Base-by-base conservation (phyloP, 257 asterid species). In the Solanum tarijense region DNA sequence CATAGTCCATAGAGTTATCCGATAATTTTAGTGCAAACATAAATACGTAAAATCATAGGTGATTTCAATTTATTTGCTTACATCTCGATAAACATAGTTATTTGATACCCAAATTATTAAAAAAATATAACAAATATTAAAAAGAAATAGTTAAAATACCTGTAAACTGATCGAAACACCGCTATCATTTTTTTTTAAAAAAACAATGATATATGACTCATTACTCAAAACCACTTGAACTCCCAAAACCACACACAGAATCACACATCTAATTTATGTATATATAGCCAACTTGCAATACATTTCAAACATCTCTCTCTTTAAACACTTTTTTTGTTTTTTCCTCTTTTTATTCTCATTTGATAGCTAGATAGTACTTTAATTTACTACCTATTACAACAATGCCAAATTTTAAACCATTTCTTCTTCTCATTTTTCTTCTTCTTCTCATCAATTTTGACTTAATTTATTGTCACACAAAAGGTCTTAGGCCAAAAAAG, bases 401-500 rank as follows among this genome's bases (percentile, higher is more conserved):
- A 58, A 91, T 89, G 93, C 48, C 92, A 86, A 88, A 76, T 60
- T 52, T 46, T 18, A 88, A 79, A 60, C 91, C 65, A n/a, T 21
- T 89, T 87, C 10, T 89, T 85, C 66, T 87, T 85, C 68, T 91
- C 32, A 12, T 92, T 58, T 3, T 58, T 73, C 91, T 92, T 74
- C 86, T 74, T 9, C 55, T 74, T 6, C 8, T 93, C 48, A 34
- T 86, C 13, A 87, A 72, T 81, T 87, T 90, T 32, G 84, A 81
- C 55, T 46, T 25, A 14, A 81, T 60, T 58, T 83, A 43, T 60
- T 91, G 94, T 89, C 98, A 93, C 91, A 94, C 91, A 78, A 93
- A 95, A 83, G 93, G 93, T 6, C 69, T 93, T n/a, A 89, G 90
- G 85, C 93, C 93, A 9, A 91, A 84, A 92, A 89, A 71, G 71